Evolutionary conservation across 257 asterid genomes (phyloP).

Genomic region (Solanum sitiens): DNA sequence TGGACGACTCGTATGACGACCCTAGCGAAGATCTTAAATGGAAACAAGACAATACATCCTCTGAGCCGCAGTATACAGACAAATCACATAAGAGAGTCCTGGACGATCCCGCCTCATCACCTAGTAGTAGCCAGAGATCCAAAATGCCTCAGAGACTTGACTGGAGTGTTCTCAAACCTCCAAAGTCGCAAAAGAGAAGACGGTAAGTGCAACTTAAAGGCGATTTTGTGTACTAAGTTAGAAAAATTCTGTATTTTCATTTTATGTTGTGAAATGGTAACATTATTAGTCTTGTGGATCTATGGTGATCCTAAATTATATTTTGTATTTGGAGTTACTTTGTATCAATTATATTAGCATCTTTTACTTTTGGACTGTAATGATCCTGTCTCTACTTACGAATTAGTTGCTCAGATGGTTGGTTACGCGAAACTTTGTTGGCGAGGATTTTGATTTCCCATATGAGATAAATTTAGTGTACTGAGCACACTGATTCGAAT

Average conservation of each 20-base stretch:
- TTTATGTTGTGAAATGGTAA: neutral
- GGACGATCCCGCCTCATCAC: conserved; percentile 20
- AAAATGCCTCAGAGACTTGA: conserved; percentile 50
- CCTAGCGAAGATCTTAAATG: conserved; percentile 40
- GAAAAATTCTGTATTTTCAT: neutral
- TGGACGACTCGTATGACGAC: conserved; percentile 16
- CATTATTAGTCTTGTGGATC: neutral
- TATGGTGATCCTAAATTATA: neutral
- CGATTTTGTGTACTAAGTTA: neutral
- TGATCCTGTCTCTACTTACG: neutral
- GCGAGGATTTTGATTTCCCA: neutral
- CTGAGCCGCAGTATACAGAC: conserved; percentile 24
- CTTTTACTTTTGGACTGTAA: neutral
- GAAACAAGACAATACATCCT: conserved; percentile 29
- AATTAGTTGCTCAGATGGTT: neutral
- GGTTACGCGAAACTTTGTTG: neutral
- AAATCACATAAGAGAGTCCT: conserved; percentile 26
- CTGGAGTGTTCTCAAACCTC: conserved; percentile 76
- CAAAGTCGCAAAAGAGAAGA: conserved; percentile 43
- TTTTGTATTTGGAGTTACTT: neutral
- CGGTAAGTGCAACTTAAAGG: conserved; percentile 15
- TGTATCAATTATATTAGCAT: neutral
- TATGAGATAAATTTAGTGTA: too few species aligned
- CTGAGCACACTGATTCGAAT: too few species aligned
- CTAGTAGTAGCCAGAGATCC: conserved; percentile 23